Percentiles rank a stretch among this genome's conserved stretches.
These are phyloP conservation scores for Tetrastigma voinierianum DNA, from an alignment of 164 flowering plant genomes.

Conservation along the genomic window DNA sequence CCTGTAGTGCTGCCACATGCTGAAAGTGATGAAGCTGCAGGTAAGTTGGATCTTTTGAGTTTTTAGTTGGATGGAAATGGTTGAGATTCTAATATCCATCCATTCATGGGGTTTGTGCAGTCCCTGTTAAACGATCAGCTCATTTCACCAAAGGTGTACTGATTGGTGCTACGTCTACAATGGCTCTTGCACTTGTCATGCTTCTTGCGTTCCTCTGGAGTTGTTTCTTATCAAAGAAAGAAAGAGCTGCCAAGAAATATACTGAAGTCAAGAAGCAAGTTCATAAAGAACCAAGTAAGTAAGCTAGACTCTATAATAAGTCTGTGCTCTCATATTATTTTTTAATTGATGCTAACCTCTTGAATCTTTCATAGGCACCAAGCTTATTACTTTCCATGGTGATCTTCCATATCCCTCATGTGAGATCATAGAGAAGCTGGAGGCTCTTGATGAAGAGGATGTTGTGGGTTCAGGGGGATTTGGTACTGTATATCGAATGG, in stretches of 20 bases:
- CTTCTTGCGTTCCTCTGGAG: slow-evolving; percentile 72
- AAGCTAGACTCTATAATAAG: slow-evolving; percentile 3
- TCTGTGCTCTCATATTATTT: not conserved
- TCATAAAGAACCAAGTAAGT: slow-evolving; percentile 48
- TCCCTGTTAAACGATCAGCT: slow-evolving; percentile 53
- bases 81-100: not conserved
- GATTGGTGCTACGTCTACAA: slow-evolving; percentile 73
- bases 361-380: slow-evolving; percentile 48
- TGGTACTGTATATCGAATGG: slow-evolving; percentile 92
- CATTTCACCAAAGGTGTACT: slow-evolving; percentile 67
- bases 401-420: slow-evolving; percentile 87
- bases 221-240: slow-evolving; percentile 67
- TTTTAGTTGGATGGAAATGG: not conserved
- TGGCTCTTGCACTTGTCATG: slow-evolving; percentile 53
- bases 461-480: slow-evolving; percentile 96
- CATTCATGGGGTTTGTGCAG: slow-evolving; percentile 27
- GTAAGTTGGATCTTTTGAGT: slow-evolving; percentile 28
- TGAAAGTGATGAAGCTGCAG: slow-evolving; percentile 57
- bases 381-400: slow-evolving; percentile 90
- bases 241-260: slow-evolving; percentile 67
- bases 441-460: slow-evolving; percentile 78
- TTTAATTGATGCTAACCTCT: not conserved
- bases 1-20: slow-evolving; percentile 88
- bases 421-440: slow-evolving; percentile 91
- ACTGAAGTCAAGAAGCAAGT: slow-evolving; percentile 82